These are phyloP conservation scores for Globisporangium cylindrosporum DNA, from an alignment of 352 stramenopile species.

Conservation along the genomic window DNA sequence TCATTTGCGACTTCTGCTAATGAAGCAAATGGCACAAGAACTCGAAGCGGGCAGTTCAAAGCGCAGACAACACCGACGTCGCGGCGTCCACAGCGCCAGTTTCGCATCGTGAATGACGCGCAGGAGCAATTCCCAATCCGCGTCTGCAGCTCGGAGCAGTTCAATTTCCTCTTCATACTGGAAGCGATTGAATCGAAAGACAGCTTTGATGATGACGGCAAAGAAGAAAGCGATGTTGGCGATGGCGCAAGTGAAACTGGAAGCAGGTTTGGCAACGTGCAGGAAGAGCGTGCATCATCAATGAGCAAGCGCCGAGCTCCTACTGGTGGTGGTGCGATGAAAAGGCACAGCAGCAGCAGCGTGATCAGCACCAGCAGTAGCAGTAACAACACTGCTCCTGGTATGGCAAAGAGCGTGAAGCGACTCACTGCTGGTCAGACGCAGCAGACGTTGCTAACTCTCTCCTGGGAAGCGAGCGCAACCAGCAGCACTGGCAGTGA, in stretches of 20 bases:
- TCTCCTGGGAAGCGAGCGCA: conserved; percentile 47
- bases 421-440: not conserved
- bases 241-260: not conserved
- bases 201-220: not conserved
- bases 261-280: not conserved
- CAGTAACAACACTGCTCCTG: not conserved
- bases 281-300: conserved; percentile 12
- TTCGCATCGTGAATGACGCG: conserved; percentile 34
- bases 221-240: not conserved
- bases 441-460: conserved; percentile 56
- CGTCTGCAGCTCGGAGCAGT: conserved; percentile 49
- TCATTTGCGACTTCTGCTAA: conserved; percentile 10
- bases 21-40: not conserved
- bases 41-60: not conserved
- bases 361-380: not conserved
- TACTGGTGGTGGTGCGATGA: not conserved
- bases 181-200: conserved; percentile 25
- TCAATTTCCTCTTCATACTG: conserved; percentile 61
- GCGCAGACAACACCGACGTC: not conserved
- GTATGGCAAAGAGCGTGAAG: not conserved
- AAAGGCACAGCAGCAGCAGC: conserved; percentile 19
- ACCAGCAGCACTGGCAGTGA: not conserved
- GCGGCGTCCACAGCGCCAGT: conserved; percentile 17
- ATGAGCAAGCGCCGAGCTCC: conserved; percentile 7
- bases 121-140: conserved; percentile 59